Evolutionary conservation across 768 basidiomycete genomes (phyloP).

Genomic region (Russula sp.): DNA sequence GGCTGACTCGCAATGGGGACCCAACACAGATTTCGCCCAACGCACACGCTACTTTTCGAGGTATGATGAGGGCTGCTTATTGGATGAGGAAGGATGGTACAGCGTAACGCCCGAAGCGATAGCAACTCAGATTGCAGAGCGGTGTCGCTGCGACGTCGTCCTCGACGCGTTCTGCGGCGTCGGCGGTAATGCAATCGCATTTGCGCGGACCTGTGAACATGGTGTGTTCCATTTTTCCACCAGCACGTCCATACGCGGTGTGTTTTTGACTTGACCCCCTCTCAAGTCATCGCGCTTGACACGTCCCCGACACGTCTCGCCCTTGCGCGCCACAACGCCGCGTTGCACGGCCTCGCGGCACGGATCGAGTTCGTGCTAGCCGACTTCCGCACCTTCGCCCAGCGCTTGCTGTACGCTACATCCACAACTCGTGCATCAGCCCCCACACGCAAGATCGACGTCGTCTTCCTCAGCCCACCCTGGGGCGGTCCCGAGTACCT

Average conservation of each 20-base stretch:
- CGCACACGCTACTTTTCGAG: conserved; percentile 74
- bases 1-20: not conserved
- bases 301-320: conserved; percentile 77
- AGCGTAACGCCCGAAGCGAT: conserved; percentile 91
- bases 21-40: conserved; percentile 71
- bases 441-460: conserved; percentile 58
- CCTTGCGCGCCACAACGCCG: conserved; percentile 89
- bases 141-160: conserved; percentile 79
- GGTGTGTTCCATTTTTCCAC: conserved; percentile 45
- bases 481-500: conserved; percentile 89
- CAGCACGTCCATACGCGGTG: not conserved
- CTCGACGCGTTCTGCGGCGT: conserved; percentile 97
- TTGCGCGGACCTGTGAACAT: conserved; percentile 91
- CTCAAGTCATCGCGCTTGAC: conserved; percentile 88
- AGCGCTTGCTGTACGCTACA: conserved; percentile 27
- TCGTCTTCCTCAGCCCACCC: conserved; percentile 89
- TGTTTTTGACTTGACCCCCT: not conserved
- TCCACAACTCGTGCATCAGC: not conserved
- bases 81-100: conserved; percentile 98
- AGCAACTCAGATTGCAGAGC: conserved; percentile 88
- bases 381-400: conserved; percentile 82
- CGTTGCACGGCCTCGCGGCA: conserved; percentile 90
- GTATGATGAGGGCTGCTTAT: conserved; percentile 74
- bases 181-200: conserved; percentile 95
- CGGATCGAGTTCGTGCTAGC: conserved; percentile 90